Base-by-base conservation (phyloP, 306 rosid genomes). In the Mimosa pudica region DNA sequence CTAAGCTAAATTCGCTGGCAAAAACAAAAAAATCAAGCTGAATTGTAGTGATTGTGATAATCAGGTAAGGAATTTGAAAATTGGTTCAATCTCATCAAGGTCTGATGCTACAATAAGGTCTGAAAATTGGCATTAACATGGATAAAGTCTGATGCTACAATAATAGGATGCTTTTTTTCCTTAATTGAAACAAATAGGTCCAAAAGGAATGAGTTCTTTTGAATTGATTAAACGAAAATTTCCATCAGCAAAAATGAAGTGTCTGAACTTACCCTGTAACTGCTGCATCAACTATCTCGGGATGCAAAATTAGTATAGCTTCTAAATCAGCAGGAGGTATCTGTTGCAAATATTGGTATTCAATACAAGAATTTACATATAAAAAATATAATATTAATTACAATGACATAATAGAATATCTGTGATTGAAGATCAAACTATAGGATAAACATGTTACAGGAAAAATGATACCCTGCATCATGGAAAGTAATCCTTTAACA, bases 281-380 rank as follows among this genome's bases (percentile, higher is more conserved):
- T 52, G 88, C 88, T 68, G 18, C 90, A 79, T 87, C 90, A 55
- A 77, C 85, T 72, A 49, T n/a, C 80, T 80, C 96, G 16, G 90
- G 84, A 74, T 73, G 84, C 51, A 47, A 64, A 60, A 83, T 79
- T 72, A 87, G 73, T 61, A 87, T 77, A 6, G 84, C 86, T 79
- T 87, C 90, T 65, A 87, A 77, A 84, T 87, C 90, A 45, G 88
- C 86, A 30, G 90, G 90, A 78, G 88, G 84, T 79, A 87, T 87
- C 90, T 87, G 86, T 74, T 51, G 71, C 61, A 74, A 11, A 70
- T 70, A 38, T 74, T 74, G 72, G 68, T 16, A 52, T 42, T 54
- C 54, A 80, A 79, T n/a, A n/a, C 76, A 68, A 75, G 74, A 38
- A 75, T 12, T 7, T 30, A 7, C 44, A 42, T 48, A 62, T 52